Conservation (phyloP, 139 green algal genomes). For the Pleodorina starrii region DNA sequence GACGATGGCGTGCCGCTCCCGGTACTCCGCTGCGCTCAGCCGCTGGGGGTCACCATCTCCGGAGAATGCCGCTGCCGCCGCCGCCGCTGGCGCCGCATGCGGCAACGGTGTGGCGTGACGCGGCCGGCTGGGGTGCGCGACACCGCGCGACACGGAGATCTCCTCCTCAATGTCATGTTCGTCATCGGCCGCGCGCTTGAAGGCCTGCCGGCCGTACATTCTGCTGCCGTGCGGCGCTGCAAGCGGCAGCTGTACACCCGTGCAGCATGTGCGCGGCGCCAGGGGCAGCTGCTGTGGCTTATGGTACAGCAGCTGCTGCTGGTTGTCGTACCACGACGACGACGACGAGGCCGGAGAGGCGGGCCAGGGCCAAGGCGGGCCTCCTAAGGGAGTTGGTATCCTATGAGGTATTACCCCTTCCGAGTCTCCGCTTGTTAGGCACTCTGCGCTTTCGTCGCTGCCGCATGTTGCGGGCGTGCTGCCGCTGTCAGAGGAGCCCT, state of each 20-base stretch:
- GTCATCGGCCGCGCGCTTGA: not conserved
- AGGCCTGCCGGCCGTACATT: slow-evolving; percentile 6
- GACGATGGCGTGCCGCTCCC: not conserved
- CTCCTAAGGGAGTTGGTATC: too few relatives aligned
- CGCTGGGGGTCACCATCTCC: not conserved
- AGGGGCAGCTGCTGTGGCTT: too few relatives aligned
- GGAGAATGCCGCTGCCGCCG: not conserved
- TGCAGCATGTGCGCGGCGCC: too few relatives aligned
- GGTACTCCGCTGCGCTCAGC: slow-evolving; percentile 32
- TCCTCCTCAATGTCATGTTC: not conserved
- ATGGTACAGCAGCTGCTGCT: too few relatives aligned
- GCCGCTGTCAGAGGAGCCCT: not conserved
- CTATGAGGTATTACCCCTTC: slow-evolving; percentile 36
- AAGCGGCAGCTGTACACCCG: not conserved
- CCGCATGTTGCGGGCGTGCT: too few relatives aligned
- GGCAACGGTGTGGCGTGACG: not conserved
- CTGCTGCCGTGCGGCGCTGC: not conserved
- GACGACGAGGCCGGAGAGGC: too few relatives aligned
- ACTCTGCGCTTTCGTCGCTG: not conserved
- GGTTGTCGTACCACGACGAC: too few relatives aligned
- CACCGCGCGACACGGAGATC: not conserved
- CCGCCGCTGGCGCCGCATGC: not conserved
- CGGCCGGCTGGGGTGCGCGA: slow-evolving; percentile 19
- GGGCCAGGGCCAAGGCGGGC: too few relatives aligned
- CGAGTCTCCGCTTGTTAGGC: slow-evolving; percentile 8